Evolutionary conservation across 306 rosid species (phyloP).

Genomic region (Fragaria iinumae): DNA sequence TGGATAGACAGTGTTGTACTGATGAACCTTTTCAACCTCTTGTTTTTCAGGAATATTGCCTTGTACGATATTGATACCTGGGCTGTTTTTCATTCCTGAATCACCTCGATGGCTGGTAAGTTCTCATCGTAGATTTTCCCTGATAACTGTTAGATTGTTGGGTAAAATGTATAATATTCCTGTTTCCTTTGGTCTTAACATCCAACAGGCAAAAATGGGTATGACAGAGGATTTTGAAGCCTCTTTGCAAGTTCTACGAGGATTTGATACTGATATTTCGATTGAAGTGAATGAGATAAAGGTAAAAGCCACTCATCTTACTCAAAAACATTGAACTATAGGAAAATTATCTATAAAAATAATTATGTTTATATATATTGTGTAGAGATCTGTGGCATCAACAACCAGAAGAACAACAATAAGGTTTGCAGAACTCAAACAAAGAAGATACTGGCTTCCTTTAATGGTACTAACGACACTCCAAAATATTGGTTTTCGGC

Average conservation of each 20-base stretch:
- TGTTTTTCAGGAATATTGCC: conserved; percentile 72
- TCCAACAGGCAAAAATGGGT: conserved; percentile 87
- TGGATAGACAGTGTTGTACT: conserved; percentile 10
- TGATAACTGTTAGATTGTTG: not conserved
- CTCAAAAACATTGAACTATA: not conserved
- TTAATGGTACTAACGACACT: conserved; percentile 53
- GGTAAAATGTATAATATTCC: conserved; percentile 4
- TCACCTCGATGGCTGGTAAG: conserved; percentile 99
- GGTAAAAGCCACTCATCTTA: conserved; percentile 28
- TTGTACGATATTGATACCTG: conserved; percentile 85
- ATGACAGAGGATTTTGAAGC: conserved; percentile 90
- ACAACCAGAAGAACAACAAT: conserved; percentile 59
- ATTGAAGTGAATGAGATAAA: conserved; percentile 80
- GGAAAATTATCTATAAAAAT: conserved; percentile 2
- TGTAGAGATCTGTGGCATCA: conserved; percentile 78
- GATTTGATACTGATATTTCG: conserved; percentile 84
- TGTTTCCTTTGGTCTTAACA: conserved; percentile 1
- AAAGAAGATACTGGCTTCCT: conserved; percentile 90
- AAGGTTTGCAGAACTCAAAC: conserved; percentile 71
- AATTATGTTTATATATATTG: conserved; percentile 8
- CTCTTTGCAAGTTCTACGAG: conserved; percentile 95
- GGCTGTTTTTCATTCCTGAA: conserved; percentile 91
- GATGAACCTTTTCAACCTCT: conserved; percentile 22
- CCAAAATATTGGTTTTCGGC: conserved; percentile 23
- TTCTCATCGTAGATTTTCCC: conserved; percentile 20